phyloP scores from a whole-genome alignment of 169 alveolate species.

The Cytauxzoon felis region DNA sequence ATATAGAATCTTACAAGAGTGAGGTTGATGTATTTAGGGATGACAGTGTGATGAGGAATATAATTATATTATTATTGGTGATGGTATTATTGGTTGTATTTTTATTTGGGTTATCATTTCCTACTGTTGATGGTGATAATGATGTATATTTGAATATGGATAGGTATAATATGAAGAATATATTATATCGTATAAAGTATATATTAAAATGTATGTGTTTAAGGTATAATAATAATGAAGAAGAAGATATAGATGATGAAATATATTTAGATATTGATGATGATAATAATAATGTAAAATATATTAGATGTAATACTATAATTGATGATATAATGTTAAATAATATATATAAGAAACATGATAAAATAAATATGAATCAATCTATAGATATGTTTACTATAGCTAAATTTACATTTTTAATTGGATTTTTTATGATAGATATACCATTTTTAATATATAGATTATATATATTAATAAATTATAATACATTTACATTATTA shows the following conservation, averaged over 20 bases:
- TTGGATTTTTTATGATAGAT: slow-evolving; percentile 56
- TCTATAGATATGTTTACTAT: slow-evolving; percentile 61
- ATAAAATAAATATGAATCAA: too few species aligned
- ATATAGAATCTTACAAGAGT: slow-evolving; percentile 11
- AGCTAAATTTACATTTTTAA: slow-evolving; percentile 50
- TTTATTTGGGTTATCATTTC: slow-evolving; percentile 41
- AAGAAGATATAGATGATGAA: neutral
- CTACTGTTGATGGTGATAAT: slow-evolving; percentile 55
- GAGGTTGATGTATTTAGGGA: neutral
- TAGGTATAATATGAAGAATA: neutral
- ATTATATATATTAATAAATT: neutral
- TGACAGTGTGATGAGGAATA: neutral
- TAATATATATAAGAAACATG: too few species aligned
- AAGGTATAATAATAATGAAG: neutral
- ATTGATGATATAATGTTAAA: too few species aligned
- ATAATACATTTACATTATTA: slow-evolving; percentile 44
- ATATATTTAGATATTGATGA: neutral
- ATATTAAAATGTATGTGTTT: too few species aligned
- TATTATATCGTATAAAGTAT: neutral
- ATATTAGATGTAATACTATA: neutral
- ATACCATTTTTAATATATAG: slow-evolving; percentile 53
- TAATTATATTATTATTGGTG: slow-evolving; percentile 6
- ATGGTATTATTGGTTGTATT: slow-evolving; percentile 10
- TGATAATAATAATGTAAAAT: neutral
- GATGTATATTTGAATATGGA: neutral